Evolutionary conservation across 2,329 filamentous ascomycete species (phyloP).

Genomic region (Cryphonectria radicalis): DNA sequence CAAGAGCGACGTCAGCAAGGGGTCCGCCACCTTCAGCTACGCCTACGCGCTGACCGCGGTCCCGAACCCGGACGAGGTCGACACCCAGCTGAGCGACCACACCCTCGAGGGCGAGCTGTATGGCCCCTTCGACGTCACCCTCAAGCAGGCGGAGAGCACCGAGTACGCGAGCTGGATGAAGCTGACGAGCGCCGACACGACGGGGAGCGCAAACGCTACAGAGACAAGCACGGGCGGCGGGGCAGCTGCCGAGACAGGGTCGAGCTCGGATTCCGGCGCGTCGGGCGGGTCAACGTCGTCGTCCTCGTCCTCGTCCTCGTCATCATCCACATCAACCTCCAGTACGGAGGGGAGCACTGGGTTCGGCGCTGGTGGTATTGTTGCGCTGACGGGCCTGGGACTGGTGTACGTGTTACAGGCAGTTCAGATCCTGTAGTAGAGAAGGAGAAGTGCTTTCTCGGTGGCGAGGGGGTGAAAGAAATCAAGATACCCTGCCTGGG

Average conservation of each 20-base stretch:
- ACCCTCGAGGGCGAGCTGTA: slow-evolving; percentile 29
- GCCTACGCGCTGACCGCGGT: slow-evolving; percentile 28
- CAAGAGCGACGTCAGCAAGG: slow-evolving; percentile 8
- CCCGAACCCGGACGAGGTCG: slow-evolving; percentile 23
- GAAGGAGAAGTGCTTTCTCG: neutral
- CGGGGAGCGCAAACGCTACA: slow-evolving; percentile 8
- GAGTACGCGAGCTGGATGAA: slow-evolving; percentile 26
- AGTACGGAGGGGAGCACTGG: neutral
- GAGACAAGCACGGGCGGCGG: slow-evolving; percentile 7
- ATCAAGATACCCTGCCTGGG: slow-evolving; percentile 11
- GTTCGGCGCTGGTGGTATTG: slow-evolving; percentile 14
- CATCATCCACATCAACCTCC: slow-evolving; percentile 12
- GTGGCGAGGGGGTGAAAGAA: neutral
- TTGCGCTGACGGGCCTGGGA: slow-evolving; percentile 16
- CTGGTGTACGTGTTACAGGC: slow-evolving; percentile 28
- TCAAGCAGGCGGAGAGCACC: slow-evolving; percentile 25
- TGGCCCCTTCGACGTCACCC: slow-evolving; percentile 24
- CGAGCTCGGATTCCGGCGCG: neutral
- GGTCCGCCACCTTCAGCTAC: slow-evolving; percentile 26
- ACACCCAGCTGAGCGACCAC: slow-evolving; percentile 28
- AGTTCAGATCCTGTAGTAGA: slow-evolving; percentile 21
- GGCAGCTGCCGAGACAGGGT: neutral
- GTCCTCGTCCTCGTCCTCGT: slow-evolving; percentile 8
- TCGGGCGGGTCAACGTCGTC: slow-evolving; percentile 3
- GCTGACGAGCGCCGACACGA: slow-evolving; percentile 15